Percentiles rank a stretch among this genome's conserved stretches.
Evolutionary conservation across 148 eudicot genomes (phyloP).

Genomic region (Rhododendron griersonianum): DNA sequence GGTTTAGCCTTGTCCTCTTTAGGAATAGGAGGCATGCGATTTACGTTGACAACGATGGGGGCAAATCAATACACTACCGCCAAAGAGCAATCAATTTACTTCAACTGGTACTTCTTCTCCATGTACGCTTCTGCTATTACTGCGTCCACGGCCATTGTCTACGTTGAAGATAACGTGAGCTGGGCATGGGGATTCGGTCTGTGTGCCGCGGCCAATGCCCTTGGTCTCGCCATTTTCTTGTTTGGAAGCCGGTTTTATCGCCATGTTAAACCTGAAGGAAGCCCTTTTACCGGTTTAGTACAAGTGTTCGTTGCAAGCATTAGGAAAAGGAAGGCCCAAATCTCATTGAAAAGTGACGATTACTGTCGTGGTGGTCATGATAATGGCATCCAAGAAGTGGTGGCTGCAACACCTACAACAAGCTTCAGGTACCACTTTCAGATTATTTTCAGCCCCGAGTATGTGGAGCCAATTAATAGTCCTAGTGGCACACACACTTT

Average conservation of each 20-base stretch:
- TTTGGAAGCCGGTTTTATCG: constrained; percentile 13
- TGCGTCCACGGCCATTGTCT: constrained; percentile 33
- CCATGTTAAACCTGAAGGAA: constrained; percentile 26
- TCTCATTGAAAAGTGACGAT: constrained; percentile 18
- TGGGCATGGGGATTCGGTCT: constrained; percentile 40
- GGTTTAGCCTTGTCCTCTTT: constrained; percentile 25
- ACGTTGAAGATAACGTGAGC: constrained; percentile 38
- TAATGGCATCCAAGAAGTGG: constrained; percentile 4
- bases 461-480: no score
- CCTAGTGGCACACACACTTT: no score
- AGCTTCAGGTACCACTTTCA: constrained; percentile 32
- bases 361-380: constrained; percentile 7
- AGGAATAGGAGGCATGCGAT: constrained; percentile 39
- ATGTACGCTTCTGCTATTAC: constrained; percentile 8
- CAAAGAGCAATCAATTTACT: constrained; percentile 32
- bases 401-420: constrained; percentile 19
- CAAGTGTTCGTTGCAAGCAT: constrained; percentile 35
- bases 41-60: constrained; percentile 39
- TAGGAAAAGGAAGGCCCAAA: constrained; percentile 24
- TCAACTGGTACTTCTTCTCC: constrained; percentile 38
- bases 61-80: constrained; percentile 32
- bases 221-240: constrained; percentile 11
- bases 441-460: background rate
- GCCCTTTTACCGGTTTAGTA: constrained; percentile 33
- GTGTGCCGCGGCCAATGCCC: constrained; percentile 16